These are phyloP conservation scores for Epichloe elymi DNA, from an alignment of 2,329 filamentous ascomycete species.

Conservation along the genomic window DNA sequence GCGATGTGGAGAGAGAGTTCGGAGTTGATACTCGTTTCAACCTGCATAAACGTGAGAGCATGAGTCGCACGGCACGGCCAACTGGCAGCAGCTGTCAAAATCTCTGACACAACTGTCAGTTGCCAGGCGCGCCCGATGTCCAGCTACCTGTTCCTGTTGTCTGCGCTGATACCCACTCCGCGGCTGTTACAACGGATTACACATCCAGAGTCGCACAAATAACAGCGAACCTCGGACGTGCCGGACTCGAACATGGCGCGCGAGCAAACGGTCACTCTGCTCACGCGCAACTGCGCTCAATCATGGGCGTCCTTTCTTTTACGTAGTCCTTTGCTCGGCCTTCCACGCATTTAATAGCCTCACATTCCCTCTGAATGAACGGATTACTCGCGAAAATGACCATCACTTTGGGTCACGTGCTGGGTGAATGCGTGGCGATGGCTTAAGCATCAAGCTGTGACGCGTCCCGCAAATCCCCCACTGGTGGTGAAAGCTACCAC, in stretches of 20 bases:
- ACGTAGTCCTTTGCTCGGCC: not conserved
- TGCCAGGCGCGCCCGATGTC: not conserved
- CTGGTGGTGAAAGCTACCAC: not conserved
- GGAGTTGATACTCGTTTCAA: not conserved
- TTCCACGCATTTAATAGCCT: not conserved
- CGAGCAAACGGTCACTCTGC: not conserved
- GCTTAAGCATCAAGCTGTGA: not conserved
- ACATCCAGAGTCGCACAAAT: not conserved
- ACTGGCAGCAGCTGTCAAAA: constrained; percentile 2
- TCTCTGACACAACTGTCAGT: not conserved
- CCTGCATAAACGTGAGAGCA: not conserved
- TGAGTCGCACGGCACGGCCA: not conserved
- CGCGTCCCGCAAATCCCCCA: not conserved
- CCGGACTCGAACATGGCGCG: not conserved
- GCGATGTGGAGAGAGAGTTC: not conserved
- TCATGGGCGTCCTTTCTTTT: no score
- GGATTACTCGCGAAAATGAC: not conserved
- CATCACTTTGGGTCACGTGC: not conserved
- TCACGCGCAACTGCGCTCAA: not conserved
- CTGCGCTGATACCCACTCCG: not conserved
- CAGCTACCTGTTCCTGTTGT: not conserved
- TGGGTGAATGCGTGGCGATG: not conserved
- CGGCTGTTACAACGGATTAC: not conserved
- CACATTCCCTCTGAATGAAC: not conserved
- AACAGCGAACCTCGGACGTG: not conserved